Evolutionary conservation across 192 early-diverging fungal species (phyloP).

Genomic region (Coemansia sp.): DNA sequence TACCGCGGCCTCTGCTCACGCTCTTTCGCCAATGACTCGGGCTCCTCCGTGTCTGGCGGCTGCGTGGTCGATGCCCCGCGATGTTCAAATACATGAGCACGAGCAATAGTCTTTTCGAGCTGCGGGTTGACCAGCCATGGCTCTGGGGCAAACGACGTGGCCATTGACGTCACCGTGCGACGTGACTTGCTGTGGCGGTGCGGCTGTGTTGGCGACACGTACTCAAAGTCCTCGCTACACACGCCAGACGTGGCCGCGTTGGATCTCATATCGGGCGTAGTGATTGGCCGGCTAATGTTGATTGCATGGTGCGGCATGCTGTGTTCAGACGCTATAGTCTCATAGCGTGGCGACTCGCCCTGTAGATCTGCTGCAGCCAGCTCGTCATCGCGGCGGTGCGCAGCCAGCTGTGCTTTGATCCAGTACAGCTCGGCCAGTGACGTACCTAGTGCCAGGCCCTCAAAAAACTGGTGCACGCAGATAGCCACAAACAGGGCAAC

Average conservation of each 20-base stretch:
- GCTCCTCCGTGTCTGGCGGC: slow-evolving; percentile 7
- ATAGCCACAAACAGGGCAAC: slow-evolving; percentile 61
- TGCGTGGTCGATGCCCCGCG: slow-evolving; percentile 11
- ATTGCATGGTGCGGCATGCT: background rate
- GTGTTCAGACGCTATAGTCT: slow-evolving; percentile 2
- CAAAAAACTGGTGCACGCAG: slow-evolving; percentile 72
- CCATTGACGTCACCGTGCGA: slow-evolving; percentile 41
- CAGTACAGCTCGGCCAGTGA: slow-evolving; percentile 64
- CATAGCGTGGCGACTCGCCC: background rate
- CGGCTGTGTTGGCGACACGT: slow-evolving; percentile 3
- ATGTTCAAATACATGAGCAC: background rate
- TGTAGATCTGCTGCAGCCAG: background rate
- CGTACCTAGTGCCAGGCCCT: slow-evolving; percentile 72
- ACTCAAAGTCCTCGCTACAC: slow-evolving; percentile 22
- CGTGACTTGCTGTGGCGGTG: slow-evolving; percentile 31
- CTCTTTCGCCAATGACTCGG: background rate
- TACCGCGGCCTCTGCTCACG: slow-evolving; percentile 6
- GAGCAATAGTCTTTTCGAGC: slow-evolving; percentile 25
- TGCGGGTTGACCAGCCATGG: slow-evolving; percentile 51
- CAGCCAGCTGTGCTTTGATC: slow-evolving; percentile 39
- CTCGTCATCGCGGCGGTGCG: background rate
- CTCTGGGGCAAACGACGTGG: slow-evolving; percentile 48
- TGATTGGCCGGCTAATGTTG: background rate
- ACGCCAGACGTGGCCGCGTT: background rate
- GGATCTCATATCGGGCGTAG: background rate